phyloP scores from a whole-genome alignment of 345 rosid genomes.

The Pelargonium nanum region DNA sequence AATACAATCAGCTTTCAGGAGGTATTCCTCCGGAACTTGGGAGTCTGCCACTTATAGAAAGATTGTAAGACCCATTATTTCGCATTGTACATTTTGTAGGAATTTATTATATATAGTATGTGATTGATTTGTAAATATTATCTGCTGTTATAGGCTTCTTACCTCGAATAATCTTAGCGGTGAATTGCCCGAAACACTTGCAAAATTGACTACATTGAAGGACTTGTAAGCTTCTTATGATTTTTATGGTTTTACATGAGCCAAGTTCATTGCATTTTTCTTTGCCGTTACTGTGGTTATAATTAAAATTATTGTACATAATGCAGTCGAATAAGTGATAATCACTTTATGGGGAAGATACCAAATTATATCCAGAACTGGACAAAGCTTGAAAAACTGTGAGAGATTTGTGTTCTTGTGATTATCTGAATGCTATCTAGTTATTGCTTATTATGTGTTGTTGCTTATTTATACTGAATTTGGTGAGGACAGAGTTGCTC shows the following conservation, averaged over 20 bases:
- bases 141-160: constrained; percentile 6
- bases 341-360: constrained; percentile 8
- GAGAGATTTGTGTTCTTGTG: background rate
- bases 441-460: background rate
- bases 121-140: background rate
- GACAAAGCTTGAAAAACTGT: constrained; percentile 1
- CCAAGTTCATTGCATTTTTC: background rate
- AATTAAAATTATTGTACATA: too few species aligned
- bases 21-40: constrained; percentile 7
- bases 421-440: background rate
- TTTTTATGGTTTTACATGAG: background rate
- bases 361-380: constrained; percentile 9
- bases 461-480: background rate
- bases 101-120: background rate
- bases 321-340: constrained; percentile 7
- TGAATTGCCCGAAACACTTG: constrained; percentile 13
- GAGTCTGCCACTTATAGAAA: background rate
- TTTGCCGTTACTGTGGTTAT: background rate
- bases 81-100: fast-evolving
- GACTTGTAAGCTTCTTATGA: constrained; percentile 4
- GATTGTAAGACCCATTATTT: background rate
- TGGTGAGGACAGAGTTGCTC: constrained; percentile 4
- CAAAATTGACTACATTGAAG: constrained; percentile 1
- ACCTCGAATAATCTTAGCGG: constrained; percentile 20
- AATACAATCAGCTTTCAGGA: constrained; percentile 13